Base-by-base conservation (phyloP, 331 rosid species). In the Ulmus americana region DNA sequence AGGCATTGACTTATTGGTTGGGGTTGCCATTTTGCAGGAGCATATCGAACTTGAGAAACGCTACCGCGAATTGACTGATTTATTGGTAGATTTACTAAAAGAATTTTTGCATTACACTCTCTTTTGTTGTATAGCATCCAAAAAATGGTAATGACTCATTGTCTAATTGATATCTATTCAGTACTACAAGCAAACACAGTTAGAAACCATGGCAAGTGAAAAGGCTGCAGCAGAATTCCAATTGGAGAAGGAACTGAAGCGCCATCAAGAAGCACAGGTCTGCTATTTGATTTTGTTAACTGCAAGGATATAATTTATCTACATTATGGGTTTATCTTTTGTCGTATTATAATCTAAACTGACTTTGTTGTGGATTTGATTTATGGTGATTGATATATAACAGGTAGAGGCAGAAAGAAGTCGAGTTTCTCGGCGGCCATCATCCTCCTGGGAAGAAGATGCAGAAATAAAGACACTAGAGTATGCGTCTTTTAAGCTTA, bases 181-280 rank as follows among this genome's bases (percentile, higher is more conserved):
- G 98, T 94, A 87, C 84, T 85, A 94, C 89, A 94, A 94, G 82
- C 98, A 94, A 87, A 94, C 98, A 58, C 98, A 87, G 71, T 73
- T 94, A 77, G 98, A 94, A 82, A 85, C 97, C 76, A 82, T 89
- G 95, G 91, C 80, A 68, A 94, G 97, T 70, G 97, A 94, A 81
- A 94, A 94, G 65, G 95, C 98, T 55, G 98, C 98, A 0, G 75
- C 95, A 38, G 97, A 89, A 77, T 89, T 94, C 72, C 98, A 94
- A 76, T 65, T 87, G 79, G 97, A 94, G 80, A 94, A 94, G 90
- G 98, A 94, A 84, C 72, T 85, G 69, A 89, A 81, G 76, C 95
- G 91, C 45, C 82, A 75, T 75, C 89, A 85, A 63, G 98, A 94
- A 74, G 85, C 85, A 59, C 95, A 85, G 95, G 97, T 84, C 76